Percentiles rank a stretch among this genome's conserved stretches.
Evolutionary conservation across 345 rosid species (phyloP).

Genomic region (Eucalyptus regnans): DNA sequence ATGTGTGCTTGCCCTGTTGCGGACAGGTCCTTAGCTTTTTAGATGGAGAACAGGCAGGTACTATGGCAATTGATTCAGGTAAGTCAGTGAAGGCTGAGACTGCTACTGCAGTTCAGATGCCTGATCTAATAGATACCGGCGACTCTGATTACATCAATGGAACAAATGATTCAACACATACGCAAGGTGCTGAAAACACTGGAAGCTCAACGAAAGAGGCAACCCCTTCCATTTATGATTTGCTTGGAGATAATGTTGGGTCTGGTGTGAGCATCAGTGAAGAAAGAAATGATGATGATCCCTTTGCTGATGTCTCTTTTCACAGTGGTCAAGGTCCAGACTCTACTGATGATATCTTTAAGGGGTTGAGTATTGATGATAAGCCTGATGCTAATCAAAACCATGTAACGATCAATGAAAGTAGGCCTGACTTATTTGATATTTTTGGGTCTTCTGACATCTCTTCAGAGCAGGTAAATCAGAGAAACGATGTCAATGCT

Average conservation of each 20-base stretch:
- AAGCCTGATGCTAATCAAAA: constrained; percentile 26
- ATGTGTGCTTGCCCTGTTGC: not conserved
- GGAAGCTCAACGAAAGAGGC: constrained; percentile 14
- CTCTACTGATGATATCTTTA: constrained; percentile 44
- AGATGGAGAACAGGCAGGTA: constrained; percentile 35
- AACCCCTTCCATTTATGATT: constrained; percentile 49
- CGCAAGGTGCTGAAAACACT: constrained; percentile 17
- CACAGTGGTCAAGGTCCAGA: constrained; percentile 25
- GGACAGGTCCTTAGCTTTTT: constrained; percentile 69
- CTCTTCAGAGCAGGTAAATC: constrained; percentile 22
- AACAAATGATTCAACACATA: constrained; percentile 24
- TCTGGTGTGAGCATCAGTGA: constrained; percentile 15
- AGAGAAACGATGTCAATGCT: constrained; percentile 29
- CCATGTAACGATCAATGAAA: constrained; percentile 11
- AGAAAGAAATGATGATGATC: constrained; percentile 49
- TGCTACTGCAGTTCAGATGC: constrained; percentile 28
- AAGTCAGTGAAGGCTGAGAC: constrained; percentile 35
- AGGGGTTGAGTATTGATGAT: constrained; percentile 58
- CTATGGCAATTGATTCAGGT: constrained; percentile 22
- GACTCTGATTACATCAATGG: constrained; percentile 38
- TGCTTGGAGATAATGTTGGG: constrained; percentile 52
- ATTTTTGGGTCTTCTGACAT: constrained; percentile 20
- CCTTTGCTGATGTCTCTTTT: constrained; percentile 88
- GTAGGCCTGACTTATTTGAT: constrained; percentile 40
- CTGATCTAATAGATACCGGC: constrained; percentile 72